Base-by-base conservation (phyloP, 140 eudicot species). In the Flaveria floridana region DNA sequence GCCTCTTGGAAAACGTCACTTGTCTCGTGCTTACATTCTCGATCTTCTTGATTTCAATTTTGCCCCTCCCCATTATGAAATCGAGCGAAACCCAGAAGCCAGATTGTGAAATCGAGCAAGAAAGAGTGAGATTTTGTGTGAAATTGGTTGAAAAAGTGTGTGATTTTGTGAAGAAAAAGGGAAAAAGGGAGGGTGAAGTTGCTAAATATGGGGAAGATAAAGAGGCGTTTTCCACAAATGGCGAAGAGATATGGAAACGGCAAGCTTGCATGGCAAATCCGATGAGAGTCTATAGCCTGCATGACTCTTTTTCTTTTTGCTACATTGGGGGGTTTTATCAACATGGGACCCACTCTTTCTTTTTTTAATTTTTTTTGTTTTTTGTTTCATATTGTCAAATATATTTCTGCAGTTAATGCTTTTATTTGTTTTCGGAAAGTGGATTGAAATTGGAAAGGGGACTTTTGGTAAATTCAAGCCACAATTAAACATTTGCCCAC, bases 1-100 rank as follows among this genome's bases (percentile, higher is more conserved):
- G 87, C 77, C 97, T 79, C 81, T 89, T 91, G 0, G 89, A 85
- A 44, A 89, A 91, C 2, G 96, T 91, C 2, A 88, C 91, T 81
- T 91, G 94, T 19, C 95, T 80, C 10, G 87, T 87, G 44, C 85
- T 89, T 7, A 81, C 89, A 81, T 89, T 89, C 91, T 89, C 96
- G 19, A 91, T 89, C 77, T 85, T 87, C 84, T 91, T 91, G 19
- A 88, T 91, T 57, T 91, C 93, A 69, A 88, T 88, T 63, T 86
- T 91, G 0, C 96, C 96, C 23, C 96, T 77, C 13, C 96, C 97
- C 97, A 89, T 89, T 21, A 58, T 18, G 13, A 44, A 10, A 8
- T 37, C 26, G 6, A 42, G 18, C 9, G 14, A 78, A 48, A 47
- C 50, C 42, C 66, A 61, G 23, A 6, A 73, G 70, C 61, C 63